Percentiles rank a stretch among this genome's conserved stretches.
These are phyloP conservation scores for Annulohypoxylon truncatum DNA, from an alignment of 2,329 filamentous ascomycete genomes.

Conservation along the genomic window DNA sequence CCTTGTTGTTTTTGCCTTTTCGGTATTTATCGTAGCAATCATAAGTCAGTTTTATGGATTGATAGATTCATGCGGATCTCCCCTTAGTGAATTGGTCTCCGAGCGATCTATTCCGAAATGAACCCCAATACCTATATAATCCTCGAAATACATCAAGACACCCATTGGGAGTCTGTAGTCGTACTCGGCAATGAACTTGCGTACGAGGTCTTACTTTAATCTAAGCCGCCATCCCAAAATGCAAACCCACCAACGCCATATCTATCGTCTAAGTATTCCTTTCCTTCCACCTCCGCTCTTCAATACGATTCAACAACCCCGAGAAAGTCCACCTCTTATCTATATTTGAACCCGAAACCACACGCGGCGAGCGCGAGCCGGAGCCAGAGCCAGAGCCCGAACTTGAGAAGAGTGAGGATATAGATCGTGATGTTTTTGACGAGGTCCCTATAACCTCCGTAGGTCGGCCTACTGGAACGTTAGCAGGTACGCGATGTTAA, in stretches of 20 bases:
- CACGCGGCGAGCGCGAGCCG: background rate
- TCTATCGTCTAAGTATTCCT: background rate
- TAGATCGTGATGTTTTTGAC: conserved; percentile 19
- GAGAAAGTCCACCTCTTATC: conserved; percentile 33
- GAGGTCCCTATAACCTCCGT: conserved; percentile 48
- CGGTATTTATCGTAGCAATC: no score
- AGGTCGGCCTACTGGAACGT: conserved; percentile 38
- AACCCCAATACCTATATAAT: no score
- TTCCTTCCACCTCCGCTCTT: conserved; percentile 31
- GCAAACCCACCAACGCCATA: background rate
- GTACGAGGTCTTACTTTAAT: background rate
- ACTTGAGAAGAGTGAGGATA: conserved; percentile 31
- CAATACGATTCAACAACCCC: conserved; percentile 29
- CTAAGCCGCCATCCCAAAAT: background rate
- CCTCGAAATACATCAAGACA: no score
- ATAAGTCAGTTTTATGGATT: no score
- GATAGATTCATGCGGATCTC: no score
- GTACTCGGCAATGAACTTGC: background rate
- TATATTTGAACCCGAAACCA: background rate
- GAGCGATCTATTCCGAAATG: no score
- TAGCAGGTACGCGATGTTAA: conserved; percentile 4
- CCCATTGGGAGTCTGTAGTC: background rate
- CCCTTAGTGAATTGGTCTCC: no score
- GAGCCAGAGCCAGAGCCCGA: conserved; percentile 3
- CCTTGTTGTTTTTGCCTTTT: no score